phyloP scores from a whole-genome alignment of 2,329 filamentous ascomycete species.

The Fusarium sp. region DNA sequence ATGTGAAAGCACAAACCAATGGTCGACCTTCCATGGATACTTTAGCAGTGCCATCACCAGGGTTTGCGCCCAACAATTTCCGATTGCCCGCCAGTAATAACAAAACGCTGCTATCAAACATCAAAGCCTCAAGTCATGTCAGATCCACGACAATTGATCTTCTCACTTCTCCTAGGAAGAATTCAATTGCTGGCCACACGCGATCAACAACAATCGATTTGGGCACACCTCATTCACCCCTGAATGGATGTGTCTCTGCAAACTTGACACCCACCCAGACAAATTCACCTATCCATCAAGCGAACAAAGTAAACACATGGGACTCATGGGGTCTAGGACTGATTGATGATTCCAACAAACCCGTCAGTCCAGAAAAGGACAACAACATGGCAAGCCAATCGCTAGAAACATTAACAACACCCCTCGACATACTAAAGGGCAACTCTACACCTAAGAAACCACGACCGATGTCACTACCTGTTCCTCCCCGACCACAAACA shows the following conservation, averaged over 20 bases:
- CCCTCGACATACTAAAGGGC: conserved; percentile 7
- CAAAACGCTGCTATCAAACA: conserved; percentile 1
- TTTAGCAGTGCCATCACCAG: conserved; percentile 4
- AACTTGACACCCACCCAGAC: conserved; percentile 22
- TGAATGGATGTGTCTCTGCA: conserved; percentile 23
- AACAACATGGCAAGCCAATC: conserved; percentile 8
- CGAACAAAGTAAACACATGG: conserved; percentile 33
- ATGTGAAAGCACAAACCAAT: not conserved
- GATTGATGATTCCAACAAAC: conserved; percentile 25
- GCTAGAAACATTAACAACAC: conserved; percentile 8
- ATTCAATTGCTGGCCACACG: conserved; percentile 20
- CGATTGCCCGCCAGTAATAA: not conserved
- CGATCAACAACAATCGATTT: conserved; percentile 36
- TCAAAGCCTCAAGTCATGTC: conserved; percentile 22
- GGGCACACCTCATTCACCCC: conserved; percentile 20
- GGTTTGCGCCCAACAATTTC: conserved; percentile 4
- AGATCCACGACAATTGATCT: conserved; percentile 37
- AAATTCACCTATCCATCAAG: conserved; percentile 15
- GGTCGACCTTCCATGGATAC: conserved; percentile 27
- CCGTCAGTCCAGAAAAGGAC: conserved; percentile 16
- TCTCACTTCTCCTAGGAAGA: conserved; percentile 16
- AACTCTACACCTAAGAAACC: conserved; percentile 1
- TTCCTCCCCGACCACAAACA: conserved; percentile 14
- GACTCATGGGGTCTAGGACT: conserved; percentile 38
- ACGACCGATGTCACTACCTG: conserved; percentile 9